phyloP scores from a whole-genome alignment of 2,329 filamentous ascomycete species.

The Didymellaceae sp. region DNA sequence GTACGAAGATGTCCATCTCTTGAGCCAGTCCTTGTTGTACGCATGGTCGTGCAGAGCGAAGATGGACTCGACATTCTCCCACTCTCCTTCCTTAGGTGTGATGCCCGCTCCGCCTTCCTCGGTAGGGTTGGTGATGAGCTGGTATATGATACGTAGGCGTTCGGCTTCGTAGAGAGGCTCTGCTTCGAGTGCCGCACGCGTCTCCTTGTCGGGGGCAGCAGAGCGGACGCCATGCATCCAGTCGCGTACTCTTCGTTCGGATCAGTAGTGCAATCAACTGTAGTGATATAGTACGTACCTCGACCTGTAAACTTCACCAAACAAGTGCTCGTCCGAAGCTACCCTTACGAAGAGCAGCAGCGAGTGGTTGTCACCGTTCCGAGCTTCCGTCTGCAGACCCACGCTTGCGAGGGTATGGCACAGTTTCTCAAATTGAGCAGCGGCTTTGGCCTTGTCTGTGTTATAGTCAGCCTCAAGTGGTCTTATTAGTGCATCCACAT shows the following conservation, averaged over 20 bases:
- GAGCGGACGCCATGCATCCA: conserved; percentile 90
- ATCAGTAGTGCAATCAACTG: background rate
- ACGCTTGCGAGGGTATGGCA: conserved; percentile 76
- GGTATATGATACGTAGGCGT: conserved; percentile 83
- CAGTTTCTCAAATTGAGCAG: conserved; percentile 78
- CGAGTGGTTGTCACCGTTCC: conserved; percentile 75
- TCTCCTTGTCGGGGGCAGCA: conserved; percentile 75
- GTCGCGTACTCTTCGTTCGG: conserved; percentile 76
- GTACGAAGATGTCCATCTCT: conserved; percentile 58
- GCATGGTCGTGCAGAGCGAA: conserved; percentile 59
- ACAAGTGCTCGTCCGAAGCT: conserved; percentile 75
- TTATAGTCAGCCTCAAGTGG: conserved; percentile 17
- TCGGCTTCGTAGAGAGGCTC: conserved; percentile 89
- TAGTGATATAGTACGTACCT: conserved; percentile 54
- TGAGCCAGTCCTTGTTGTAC: conserved; percentile 62
- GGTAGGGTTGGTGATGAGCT: conserved; percentile 65
- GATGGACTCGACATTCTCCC: conserved; percentile 57
- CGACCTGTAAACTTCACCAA: conserved; percentile 81
- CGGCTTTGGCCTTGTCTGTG: conserved; percentile 71
- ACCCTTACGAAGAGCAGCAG: conserved; percentile 85
- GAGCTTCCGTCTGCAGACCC: conserved; percentile 87
- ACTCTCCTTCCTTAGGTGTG: conserved; percentile 58
- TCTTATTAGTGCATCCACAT: conserved; percentile 4
- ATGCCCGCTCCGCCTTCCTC: conserved; percentile 59
- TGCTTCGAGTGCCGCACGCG: conserved; percentile 68